These are phyloP conservation scores for Albophoma yamanashiensis DNA, from an alignment of 2,329 filamentous ascomycete genomes.

Conservation along the genomic window DNA sequence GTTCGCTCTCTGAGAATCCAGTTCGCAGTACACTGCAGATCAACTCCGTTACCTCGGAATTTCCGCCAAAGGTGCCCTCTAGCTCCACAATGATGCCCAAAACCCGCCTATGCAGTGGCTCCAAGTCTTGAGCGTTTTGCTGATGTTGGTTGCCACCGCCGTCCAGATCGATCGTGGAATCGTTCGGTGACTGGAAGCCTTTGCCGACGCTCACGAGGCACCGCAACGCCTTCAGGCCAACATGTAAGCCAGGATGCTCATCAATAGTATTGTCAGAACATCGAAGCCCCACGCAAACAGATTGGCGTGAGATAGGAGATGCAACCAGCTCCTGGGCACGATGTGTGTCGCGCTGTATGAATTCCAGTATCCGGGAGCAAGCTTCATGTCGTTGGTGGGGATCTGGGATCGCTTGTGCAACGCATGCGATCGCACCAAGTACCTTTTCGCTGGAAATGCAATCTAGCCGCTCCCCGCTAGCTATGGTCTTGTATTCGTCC, in stretches of 20 bases:
- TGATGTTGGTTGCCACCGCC: constrained; percentile 19
- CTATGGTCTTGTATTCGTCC: constrained; percentile 56
- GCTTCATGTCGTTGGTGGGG: constrained; percentile 42
- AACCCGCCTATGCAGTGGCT: constrained; percentile 32
- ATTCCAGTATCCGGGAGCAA: constrained; percentile 47
- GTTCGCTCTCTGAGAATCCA: constrained; percentile 64
- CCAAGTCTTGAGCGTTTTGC: constrained; percentile 8
- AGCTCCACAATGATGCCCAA: constrained; percentile 35
- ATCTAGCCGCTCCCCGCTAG: constrained; percentile 45
- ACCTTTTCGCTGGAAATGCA: constrained; percentile 62
- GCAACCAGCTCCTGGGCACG: constrained; percentile 11
- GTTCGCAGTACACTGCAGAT: constrained; percentile 62
- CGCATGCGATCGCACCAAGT: constrained; percentile 61
- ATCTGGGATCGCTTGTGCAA: constrained; percentile 60
- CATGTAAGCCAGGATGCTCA: constrained; percentile 35
- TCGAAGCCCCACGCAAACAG: constrained; percentile 14
- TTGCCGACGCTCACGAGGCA: constrained; percentile 62
- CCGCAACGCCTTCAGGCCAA: constrained; percentile 46
- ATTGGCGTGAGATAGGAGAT: not conserved
- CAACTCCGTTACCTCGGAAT: constrained; percentile 59
- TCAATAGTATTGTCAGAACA: constrained; percentile 19
- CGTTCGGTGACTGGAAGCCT: constrained; percentile 58
- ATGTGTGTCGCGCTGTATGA: constrained; percentile 47
- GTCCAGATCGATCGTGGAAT: constrained; percentile 59
- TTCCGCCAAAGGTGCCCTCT: constrained; percentile 41